Conservation (phyloP, 345 rosid species). For the Citrus trifoliata region DNA sequence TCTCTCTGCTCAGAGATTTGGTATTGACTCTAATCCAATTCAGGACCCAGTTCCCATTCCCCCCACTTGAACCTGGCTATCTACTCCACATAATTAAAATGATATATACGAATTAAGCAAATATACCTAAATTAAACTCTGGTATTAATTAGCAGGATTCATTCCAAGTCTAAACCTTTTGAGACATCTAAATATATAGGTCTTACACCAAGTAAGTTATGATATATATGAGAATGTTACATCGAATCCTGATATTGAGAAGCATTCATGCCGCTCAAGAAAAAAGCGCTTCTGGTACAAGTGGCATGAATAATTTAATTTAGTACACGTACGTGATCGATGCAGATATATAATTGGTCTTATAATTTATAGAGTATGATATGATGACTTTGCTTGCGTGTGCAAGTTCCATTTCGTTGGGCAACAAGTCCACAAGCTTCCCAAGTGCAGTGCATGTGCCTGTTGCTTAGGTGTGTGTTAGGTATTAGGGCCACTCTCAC, state of each 20-base stretch:
- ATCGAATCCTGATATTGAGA: too few relatives aligned
- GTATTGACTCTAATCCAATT: constrained; percentile 11
- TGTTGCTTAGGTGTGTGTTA: neutral
- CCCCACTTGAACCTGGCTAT: neutral
- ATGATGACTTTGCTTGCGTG: constrained; percentile 20
- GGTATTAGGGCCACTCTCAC: neutral
- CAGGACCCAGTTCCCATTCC: constrained; percentile 25
- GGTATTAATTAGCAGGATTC: too few relatives aligned
- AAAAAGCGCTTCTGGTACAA: too few relatives aligned
- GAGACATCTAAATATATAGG: too few relatives aligned
- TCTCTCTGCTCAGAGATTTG: constrained; percentile 23
- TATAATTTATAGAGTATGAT: neutral
- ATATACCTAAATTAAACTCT: too few relatives aligned
- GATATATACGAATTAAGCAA: too few relatives aligned
- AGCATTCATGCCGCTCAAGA: too few relatives aligned
- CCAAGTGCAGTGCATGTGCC: neutral
- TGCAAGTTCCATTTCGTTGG: constrained; percentile 1
- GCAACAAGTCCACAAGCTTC: neutral
- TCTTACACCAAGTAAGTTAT: too few relatives aligned
- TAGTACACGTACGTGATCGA: constrained; percentile 31
- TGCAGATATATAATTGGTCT: neutral
- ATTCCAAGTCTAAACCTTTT: too few relatives aligned
- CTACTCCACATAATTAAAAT: too few relatives aligned
- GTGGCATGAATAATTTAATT: constrained; percentile 14
- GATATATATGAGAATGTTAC: too few relatives aligned